phyloP scores from a whole-genome alignment of 2,329 filamentous ascomycete species.

The Pseudocercospora fijiensis region DNA sequence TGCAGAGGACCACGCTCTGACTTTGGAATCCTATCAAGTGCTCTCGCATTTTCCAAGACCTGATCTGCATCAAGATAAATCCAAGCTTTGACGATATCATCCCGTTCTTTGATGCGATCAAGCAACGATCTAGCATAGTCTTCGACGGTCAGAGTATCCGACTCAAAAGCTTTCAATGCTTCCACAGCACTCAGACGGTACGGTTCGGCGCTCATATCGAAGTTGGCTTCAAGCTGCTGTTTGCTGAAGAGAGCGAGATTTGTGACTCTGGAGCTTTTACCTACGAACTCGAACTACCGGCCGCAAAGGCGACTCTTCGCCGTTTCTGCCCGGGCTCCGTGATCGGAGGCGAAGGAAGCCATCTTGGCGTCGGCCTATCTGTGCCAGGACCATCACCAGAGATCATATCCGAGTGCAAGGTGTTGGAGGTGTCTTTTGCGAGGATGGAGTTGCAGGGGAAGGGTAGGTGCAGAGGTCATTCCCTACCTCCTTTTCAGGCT shows the following conservation, averaged over 20 bases:
- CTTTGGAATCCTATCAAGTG: conserved; percentile 51
- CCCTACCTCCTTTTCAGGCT: no score
- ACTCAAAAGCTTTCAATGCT: conserved; percentile 41
- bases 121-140: conserved; percentile 52
- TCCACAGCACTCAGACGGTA: conserved; percentile 47
- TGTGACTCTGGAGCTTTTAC: conserved; percentile 10
- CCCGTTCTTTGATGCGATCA: conserved; percentile 46
- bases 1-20: conserved; percentile 56
- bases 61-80: conserved; percentile 47
- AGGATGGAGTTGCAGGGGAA: not conserved
- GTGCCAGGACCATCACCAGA: not conserved
- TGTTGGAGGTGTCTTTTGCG: not conserved
- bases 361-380: conserved; percentile 1
- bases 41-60: conserved; percentile 52
- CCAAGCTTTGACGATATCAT: conserved; percentile 53
- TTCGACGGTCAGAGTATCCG: conserved; percentile 50
- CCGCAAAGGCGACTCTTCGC: conserved; percentile 14
- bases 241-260: not conserved
- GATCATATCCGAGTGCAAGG: not conserved
- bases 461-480: not conserved
- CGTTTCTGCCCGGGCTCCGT: conserved; percentile 12
- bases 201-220: conserved; percentile 17
- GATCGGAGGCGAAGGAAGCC: conserved; percentile 9
- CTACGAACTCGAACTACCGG: conserved; percentile 9
- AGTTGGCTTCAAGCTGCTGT: not conserved